A percentile compares a stretch with the other conserved stretches of the same genome.
Conservation (phyloP, 768 basidiomycete genomes). For the Dendrothele bispora region DNA sequence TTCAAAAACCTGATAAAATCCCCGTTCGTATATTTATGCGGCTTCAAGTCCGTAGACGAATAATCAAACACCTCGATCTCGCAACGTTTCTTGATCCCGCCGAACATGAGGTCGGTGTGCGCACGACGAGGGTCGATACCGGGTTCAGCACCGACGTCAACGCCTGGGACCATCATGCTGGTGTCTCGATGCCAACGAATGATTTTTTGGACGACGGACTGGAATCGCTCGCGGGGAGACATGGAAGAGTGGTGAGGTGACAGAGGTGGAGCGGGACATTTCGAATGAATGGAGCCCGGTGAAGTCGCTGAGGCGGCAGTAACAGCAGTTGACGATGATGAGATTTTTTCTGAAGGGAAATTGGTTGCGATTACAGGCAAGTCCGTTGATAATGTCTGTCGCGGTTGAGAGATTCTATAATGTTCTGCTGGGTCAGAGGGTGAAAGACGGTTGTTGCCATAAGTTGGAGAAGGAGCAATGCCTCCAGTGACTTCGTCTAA, state of each 20-base stretch:
- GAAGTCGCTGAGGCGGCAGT: slow-evolving; percentile 8
- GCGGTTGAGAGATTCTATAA: slow-evolving; percentile 9
- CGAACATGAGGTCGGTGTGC: slow-evolving; percentile 45
- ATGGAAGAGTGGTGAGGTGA: slow-evolving; percentile 15
- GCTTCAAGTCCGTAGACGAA: slow-evolving; percentile 42
- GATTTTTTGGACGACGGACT: slow-evolving; percentile 39
- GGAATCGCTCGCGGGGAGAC: slow-evolving; percentile 25
- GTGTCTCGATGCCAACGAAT: slow-evolving; percentile 44
- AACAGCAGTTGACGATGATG: slow-evolving; percentile 1
- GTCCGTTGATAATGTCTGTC: neutral
- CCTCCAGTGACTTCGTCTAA: slow-evolving; percentile 40
- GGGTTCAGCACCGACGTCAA: slow-evolving; percentile 58
- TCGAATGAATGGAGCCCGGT: slow-evolving; percentile 18
- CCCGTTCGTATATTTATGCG: slow-evolving; percentile 47
- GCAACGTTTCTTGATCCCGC: slow-evolving; percentile 55
- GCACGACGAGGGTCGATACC: slow-evolving; percentile 59
- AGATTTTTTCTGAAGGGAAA: neutral
- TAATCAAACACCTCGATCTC: slow-evolving; percentile 64
- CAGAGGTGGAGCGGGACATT: slow-evolving; percentile 8
- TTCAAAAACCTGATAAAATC: slow-evolving; percentile 49
- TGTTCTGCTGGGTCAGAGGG: neutral
- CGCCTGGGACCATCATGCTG: slow-evolving; percentile 24
- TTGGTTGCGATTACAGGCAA: neutral
- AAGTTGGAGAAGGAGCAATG: slow-evolving; percentile 18
- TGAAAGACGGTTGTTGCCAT: slow-evolving; percentile 12